phyloP scores from a whole-genome alignment of 306 rosid genomes.

The Begonia loranthoides region DNA sequence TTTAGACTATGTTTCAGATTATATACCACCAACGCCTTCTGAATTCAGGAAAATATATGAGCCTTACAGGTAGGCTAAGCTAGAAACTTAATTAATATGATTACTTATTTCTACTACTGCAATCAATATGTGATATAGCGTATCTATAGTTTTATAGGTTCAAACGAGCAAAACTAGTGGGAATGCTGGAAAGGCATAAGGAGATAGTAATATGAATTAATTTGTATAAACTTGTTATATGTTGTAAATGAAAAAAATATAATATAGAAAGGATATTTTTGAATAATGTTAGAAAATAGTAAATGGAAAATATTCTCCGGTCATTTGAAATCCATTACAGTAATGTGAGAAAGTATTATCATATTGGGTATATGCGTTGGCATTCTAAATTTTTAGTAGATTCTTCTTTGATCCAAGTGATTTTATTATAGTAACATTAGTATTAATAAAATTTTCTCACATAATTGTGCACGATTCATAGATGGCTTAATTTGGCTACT shows the following conservation, averaged over 20 bases:
- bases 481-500: constrained; percentile 29
- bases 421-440: neutral
- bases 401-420: neutral
- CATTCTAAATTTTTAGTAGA: too few relatives aligned
- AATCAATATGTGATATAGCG: too few relatives aligned
- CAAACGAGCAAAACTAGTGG: too few relatives aligned
- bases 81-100: neutral
- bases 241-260: neutral
- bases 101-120: neutral
- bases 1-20: constrained; percentile 56
- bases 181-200: too few relatives aligned
- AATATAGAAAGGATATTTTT: neutral
- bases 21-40: constrained; percentile 43
- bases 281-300: too few relatives aligned
- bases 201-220: too few relatives aligned
- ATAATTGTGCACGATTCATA: constrained; percentile 13
- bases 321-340: too few relatives aligned
- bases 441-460: constrained; percentile 1
- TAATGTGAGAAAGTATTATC: too few relatives aligned
- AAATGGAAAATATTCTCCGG: too few relatives aligned
- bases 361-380: too few relatives aligned
- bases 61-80: constrained; percentile 24
- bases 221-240: too few relatives aligned
- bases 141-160: too few relatives aligned
- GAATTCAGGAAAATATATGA: constrained; percentile 31